Evolutionary conservation across 2,329 filamentous ascomycete genomes (phyloP).

Genomic region (Graphiopsis chlorocephala): DNA sequence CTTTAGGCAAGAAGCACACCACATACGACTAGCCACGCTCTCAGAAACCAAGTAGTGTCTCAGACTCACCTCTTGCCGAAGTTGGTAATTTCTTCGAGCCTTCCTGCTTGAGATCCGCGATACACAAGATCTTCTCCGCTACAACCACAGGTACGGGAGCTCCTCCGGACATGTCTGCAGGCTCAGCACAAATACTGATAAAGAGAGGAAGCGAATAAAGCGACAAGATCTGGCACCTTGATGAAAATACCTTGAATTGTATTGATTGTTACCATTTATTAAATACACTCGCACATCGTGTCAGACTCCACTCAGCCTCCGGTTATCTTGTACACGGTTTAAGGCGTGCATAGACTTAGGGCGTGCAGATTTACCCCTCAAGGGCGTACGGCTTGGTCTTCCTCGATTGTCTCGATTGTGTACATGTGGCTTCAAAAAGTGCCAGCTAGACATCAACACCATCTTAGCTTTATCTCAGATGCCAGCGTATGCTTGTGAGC

Average conservation of each 20-base stretch:
- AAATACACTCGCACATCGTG: background rate
- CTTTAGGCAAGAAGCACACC: background rate
- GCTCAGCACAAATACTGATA: background rate
- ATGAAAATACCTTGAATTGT: background rate
- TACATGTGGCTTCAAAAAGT: background rate
- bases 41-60: background rate
- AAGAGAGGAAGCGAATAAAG: background rate
- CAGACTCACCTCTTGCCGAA: conserved; percentile 16
- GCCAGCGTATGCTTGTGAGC: background rate
- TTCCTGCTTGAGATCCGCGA: conserved; percentile 24
- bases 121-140: conserved; percentile 24
- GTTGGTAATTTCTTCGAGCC: conserved; percentile 22
- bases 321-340: background rate
- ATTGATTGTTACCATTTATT: background rate
- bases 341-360: background rate
- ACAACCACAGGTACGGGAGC: conserved; percentile 19
- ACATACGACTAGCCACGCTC: background rate
- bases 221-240: background rate
- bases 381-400: background rate
- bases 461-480: background rate
- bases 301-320: background rate
- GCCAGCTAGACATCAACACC: background rate
- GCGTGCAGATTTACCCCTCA: background rate
- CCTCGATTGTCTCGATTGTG: no score
- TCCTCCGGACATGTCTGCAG: conserved; percentile 12